Evolutionary conservation across 2,329 filamentous ascomycete genomes (phyloP).

Genomic region (Blastomyces silverae): DNA sequence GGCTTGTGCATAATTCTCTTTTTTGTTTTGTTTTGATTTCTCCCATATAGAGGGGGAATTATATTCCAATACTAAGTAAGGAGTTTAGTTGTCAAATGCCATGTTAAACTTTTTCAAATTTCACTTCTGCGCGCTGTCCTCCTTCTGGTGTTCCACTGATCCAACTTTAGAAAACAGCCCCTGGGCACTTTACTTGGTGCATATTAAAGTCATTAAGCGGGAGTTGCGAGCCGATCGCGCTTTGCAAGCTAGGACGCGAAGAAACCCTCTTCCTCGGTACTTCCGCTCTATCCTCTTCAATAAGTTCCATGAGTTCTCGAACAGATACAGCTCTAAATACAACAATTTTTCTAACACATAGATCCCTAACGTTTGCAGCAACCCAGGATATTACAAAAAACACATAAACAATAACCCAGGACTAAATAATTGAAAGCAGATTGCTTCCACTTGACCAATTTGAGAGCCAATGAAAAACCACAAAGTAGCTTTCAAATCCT

Average conservation of each 20-base stretch:
- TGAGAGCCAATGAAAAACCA: too few species aligned
- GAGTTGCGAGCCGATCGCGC: background rate
- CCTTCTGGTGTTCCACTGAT: background rate
- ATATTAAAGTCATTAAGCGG: background rate
- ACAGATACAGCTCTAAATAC: background rate
- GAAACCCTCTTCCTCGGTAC: background rate
- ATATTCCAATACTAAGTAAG: conserved; percentile 18
- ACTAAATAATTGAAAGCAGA: background rate
- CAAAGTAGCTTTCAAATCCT: too few species aligned
- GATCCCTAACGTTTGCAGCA: background rate
- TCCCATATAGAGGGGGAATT: conserved; percentile 15
- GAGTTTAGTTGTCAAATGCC: conserved; percentile 21
- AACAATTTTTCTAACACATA: background rate
- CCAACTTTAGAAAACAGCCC: background rate
- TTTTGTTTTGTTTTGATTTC: conserved; percentile 18
- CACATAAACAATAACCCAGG: background rate
- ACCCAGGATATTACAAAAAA: background rate
- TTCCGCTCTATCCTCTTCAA: background rate
- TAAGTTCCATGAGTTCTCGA: background rate
- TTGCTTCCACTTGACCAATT: background rate
- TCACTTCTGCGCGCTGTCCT: background rate
- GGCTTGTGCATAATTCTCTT: conserved; percentile 15
- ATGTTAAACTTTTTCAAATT: conserved; percentile 16
- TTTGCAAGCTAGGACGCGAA: background rate
- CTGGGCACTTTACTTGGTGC: background rate